Percentiles rank a stretch among this genome's conserved stretches.
phyloP scores from a whole-genome alignment of 306 rosid genomes.

The Delonix regia region DNA sequence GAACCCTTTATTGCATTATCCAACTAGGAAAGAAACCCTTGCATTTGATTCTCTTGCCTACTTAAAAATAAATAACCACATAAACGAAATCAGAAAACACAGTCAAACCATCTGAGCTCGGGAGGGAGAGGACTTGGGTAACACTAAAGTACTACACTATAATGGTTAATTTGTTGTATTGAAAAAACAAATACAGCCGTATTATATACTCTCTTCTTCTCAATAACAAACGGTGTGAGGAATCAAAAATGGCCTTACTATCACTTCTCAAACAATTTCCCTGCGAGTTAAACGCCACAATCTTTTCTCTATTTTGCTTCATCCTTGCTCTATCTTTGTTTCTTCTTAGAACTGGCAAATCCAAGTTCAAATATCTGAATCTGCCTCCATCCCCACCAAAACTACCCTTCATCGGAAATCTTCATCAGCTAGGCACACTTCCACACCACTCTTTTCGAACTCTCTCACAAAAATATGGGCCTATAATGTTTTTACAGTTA shows the following conservation, averaged over 20 bases:
- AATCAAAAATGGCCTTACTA: conserved; percentile 1
- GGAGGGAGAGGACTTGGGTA: too few relatives aligned
- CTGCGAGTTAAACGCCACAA: not conserved
- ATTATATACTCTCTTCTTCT: too few relatives aligned
- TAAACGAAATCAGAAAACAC: too few relatives aligned
- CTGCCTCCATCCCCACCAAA: conserved; percentile 45
- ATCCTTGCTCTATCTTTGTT: not conserved
- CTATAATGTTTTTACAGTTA: conserved; percentile 35
- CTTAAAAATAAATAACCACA: too few relatives aligned
- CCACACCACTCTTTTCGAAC: conserved; percentile 35
- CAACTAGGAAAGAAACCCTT: too few relatives aligned
- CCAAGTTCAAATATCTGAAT: conserved; percentile 35
- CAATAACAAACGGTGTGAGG: not conserved
- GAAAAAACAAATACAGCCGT: too few relatives aligned
- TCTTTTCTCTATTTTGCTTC: not conserved
- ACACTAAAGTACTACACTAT: too few relatives aligned
- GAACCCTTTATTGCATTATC: too few relatives aligned
- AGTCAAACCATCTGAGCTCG: too few relatives aligned
- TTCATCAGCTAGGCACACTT: conserved; percentile 46
- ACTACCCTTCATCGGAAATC: conserved; percentile 45
- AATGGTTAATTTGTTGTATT: too few relatives aligned
- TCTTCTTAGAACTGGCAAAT: conserved; percentile 12
- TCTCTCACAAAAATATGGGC: conserved; percentile 30
- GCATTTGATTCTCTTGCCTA: too few relatives aligned
- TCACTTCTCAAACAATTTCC: conserved; percentile 10